Evolutionary conservation across 1,284 basidiomycete species (phyloP), one percentile per base, ranked within the genome.

Genomic region (Afroboletus lepidellus): DNA sequence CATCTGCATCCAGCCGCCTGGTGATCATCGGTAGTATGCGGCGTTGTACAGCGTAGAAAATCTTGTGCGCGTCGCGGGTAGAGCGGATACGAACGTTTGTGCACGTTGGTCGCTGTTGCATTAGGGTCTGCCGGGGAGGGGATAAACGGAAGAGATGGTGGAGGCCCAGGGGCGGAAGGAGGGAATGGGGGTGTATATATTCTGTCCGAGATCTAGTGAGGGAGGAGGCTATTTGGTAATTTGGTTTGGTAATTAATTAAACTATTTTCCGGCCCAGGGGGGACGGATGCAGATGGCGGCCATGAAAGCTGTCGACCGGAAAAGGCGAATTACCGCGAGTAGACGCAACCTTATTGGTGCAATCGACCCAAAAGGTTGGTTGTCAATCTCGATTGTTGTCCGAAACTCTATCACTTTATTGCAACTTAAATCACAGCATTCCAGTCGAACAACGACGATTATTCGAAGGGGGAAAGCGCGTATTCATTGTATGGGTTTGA

Each of bases 1-100:
- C 89, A 60, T 90, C 87, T 36, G 86, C 82, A 61, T 91, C 90
- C 48, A 92, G 77, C 15, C 89, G 78, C 57, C 89, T 77, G 43
- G 84, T 83, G 60, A 90, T 85, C 79, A 91, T 87, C 53, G 81
- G 80, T 45, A 91, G 74, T 41, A 81, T 58, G 50, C 81, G 79
- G 51, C 76, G 77, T 41, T 83, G 80, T 51, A 90, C 78, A 37
- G 83, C 88, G 59, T 79, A 83, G 72, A 92, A 92, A 57, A 92
- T 86, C 64, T 84, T 87, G 66, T 89, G 85, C 5, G 88, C 89
- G 63, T 92, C 90, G 51, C 79, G 77, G 13, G 82, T 84, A 20
- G 87, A 87, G 60, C 87, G 83, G 60, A 90, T 88, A 60, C 85
- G 84, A 48, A 83, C 73, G 60, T 84, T 83, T 32, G 72, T 77